Evolutionary conservation across 495 filamentous ascomycete genomes (phyloP).

Genomic region (Hypoxylon lienhwacheense): DNA sequence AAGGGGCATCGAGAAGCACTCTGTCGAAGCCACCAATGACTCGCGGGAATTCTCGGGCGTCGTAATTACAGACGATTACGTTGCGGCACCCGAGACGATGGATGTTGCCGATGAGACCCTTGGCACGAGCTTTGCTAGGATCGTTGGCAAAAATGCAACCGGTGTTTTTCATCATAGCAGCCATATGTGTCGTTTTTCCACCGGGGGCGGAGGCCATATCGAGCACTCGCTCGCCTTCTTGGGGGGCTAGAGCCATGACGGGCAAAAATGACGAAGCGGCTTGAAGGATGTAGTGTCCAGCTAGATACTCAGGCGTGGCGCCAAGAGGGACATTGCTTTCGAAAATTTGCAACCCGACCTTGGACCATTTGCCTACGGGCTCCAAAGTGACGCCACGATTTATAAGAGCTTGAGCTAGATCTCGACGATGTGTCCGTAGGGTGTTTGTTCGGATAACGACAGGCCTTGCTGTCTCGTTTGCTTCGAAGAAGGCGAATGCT

Average conservation of each 20-base stretch:
- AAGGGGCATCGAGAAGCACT: constrained; percentile 44
- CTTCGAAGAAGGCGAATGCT: constrained; percentile 97
- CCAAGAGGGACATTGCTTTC: constrained; percentile 92
- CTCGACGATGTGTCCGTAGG: constrained; percentile 84
- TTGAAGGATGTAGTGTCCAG: constrained; percentile 96
- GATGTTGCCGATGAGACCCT: constrained; percentile 97
- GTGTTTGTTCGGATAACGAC: constrained; percentile 87
- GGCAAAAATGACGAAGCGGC: constrained; percentile 96
- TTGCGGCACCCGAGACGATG: constrained; percentile 93
- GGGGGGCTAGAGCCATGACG: constrained; percentile 94
- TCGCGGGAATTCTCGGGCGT: constrained; percentile 88
- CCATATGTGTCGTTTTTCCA: constrained; percentile 96
- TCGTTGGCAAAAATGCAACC: constrained; percentile 96
- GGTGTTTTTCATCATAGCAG: constrained; percentile 97
- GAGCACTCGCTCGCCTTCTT: constrained; percentile 82
- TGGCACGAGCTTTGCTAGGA: constrained; percentile 86
- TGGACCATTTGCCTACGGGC: constrained; percentile 97
- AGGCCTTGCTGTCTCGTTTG: constrained; percentile 89
- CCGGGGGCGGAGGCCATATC: constrained; percentile 97
- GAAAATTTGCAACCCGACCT: constrained; percentile 94
- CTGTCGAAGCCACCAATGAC: constrained; percentile 91
- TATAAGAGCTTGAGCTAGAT: constrained; percentile 91
- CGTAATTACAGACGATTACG: constrained; percentile 90
- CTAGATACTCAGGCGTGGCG: constrained; percentile 95
- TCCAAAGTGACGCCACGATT: constrained; percentile 96